Evolutionary conservation across 148 eudicot genomes (phyloP), one percentile per base, ranked within the genome.

Genomic region (Polygonum maritimum): DNA sequence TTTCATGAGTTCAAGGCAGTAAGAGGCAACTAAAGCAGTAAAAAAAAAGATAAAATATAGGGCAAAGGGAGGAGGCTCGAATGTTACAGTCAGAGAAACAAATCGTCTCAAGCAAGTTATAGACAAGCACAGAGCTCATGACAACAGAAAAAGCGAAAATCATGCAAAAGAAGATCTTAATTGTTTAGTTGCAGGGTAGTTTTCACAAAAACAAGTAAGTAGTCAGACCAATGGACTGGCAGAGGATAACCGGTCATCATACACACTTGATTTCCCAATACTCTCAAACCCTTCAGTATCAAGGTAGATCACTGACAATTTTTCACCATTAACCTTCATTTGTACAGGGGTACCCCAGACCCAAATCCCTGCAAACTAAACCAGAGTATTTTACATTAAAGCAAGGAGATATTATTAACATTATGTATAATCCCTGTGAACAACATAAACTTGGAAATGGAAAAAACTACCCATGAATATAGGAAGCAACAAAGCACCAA

Each of bases 241-340:
- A 18, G 76, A 77, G 71, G 40, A 72, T 72, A 44, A 72, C 75
- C 75, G 21, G 54, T 95, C 99, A 81, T 95, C 99, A 78, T 95
- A 95, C 62, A 95, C 99, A 79, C 89, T 95, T 65, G 99, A 95
- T 85, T 92, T 95, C 75, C 99, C 99, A 84, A 95, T 82, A 84
- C 99, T 95, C 84, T 95, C 97, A 85, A 95, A 95, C 73, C 99
- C 99, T 80, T 95, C 99, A 1, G 99, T 95, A 77, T 95, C 99
- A 77, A 95, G 99, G 83, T 89, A 95, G 75, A 95, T 86, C 36
- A 95, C 97, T 77, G 97, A 90, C 41, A 88, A 87, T 80, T 89
- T 85, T 40, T 87, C 92, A 76, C 98, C 98, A 88, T 87, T 78
- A 75, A 95, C 83, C 63, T 88, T 86, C 86, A 92, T 14, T 82